phyloP scores from a whole-genome alignment of 2,329 filamentous ascomycete species.

The Trichoderma semiorbis region DNA sequence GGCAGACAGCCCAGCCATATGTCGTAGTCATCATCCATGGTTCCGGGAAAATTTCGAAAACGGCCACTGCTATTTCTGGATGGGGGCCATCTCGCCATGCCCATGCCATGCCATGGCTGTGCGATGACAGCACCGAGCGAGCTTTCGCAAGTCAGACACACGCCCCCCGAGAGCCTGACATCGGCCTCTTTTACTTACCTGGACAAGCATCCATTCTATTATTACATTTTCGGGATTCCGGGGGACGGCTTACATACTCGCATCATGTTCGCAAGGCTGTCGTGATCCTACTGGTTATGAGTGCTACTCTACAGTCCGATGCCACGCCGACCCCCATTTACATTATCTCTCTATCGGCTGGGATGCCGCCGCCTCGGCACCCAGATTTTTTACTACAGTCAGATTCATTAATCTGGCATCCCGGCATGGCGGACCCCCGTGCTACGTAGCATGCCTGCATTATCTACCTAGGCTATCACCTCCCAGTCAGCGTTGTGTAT shows the following conservation, averaged over 20 bases:
- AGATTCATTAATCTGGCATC: slow-evolving; percentile 15
- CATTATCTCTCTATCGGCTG: not conserved
- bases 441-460: slow-evolving; percentile 10
- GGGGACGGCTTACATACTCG: not conserved
- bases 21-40: not conserved
- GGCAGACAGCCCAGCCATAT: not conserved
- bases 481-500: not conserved
- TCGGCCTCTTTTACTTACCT: not conserved
- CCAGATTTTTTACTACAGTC: not conserved
- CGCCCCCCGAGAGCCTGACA: not conserved
- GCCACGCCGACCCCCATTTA: not conserved
- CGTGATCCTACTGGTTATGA: not conserved
- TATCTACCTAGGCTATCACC: not conserved
- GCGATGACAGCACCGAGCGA: slow-evolving; percentile 9
- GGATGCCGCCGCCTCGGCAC: not conserved
- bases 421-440: slow-evolving; percentile 6
- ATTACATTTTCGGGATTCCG: not conserved
- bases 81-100: not conserved
- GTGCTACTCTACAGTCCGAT: not conserved
- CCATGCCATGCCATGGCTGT: not conserved
- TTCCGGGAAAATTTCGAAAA: not conserved
- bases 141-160: not conserved
- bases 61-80: slow-evolving; percentile 11
- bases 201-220: not conserved
- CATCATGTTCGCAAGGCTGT: not conserved